These are phyloP conservation scores for Medicago truncatula DNA, from an alignment of 306 rosid species.

Conservation along the genomic window MtrunA17r5.0-ANR NC_053048.1:54616001-54616500, in stretches of 20 bases:
- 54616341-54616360: not conserved
- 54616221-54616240: not conserved
- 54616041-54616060: no score
- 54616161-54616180: no score
- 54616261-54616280: not conserved
- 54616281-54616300: no score
- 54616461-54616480: constrained; percentile 38
- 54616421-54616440: not conserved
- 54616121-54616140: not conserved
- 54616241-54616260: not conserved
- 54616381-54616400: not conserved
- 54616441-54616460: not conserved
- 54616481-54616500: not conserved
- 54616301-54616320: not conserved
- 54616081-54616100: no score
- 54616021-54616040: no score
- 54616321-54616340: not conserved
- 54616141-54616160: not conserved
- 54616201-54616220: not conserved
- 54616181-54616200: not conserved
- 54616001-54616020: no score
- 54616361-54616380: not conserved
- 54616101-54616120: not conserved
- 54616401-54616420: not conserved
- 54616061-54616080: no score